phyloP scores from a whole-genome alignment of 169 alveolate genomes.

The Cytauxzoon felis region DNA sequence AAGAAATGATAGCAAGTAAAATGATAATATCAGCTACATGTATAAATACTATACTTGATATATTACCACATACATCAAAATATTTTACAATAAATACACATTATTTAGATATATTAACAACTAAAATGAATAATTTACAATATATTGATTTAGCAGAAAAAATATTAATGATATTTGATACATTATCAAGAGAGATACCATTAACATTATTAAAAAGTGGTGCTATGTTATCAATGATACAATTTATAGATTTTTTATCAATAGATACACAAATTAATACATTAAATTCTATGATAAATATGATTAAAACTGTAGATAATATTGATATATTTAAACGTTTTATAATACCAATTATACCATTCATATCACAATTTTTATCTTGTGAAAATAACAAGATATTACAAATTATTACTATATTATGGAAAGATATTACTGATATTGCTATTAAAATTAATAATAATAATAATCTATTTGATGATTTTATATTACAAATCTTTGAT shows the following conservation, averaged over 20 bases:
- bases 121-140: constrained; percentile 23
- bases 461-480: neutral
- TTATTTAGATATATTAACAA: constrained; percentile 6
- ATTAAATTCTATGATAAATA: constrained; percentile 8
- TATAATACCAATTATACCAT: constrained; percentile 34
- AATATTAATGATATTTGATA: constrained; percentile 44
- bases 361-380: constrained; percentile 7
- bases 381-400: constrained; percentile 40
- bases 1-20: constrained; percentile 30
- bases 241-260: constrained; percentile 51
- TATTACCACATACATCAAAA: constrained; percentile 34
- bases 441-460: constrained; percentile 1
- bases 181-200: constrained; percentile 47
- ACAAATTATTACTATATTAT: constrained; percentile 19
- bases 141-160: constrained; percentile 58
- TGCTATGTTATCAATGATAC: constrained; percentile 30
- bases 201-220: constrained; percentile 33
- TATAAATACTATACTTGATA: constrained; percentile 44
- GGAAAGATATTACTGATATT: constrained; percentile 19
- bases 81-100: constrained; percentile 28
- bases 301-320: constrained; percentile 26
- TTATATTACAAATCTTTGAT: neutral
- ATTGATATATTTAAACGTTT: constrained; percentile 14
- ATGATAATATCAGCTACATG: constrained; percentile 45
- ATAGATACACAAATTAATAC: constrained; percentile 42